These are phyloP conservation scores for Phytophthora pistaciae DNA, from an alignment of 352 stramenopile species.

Conservation along the genomic window DNA sequence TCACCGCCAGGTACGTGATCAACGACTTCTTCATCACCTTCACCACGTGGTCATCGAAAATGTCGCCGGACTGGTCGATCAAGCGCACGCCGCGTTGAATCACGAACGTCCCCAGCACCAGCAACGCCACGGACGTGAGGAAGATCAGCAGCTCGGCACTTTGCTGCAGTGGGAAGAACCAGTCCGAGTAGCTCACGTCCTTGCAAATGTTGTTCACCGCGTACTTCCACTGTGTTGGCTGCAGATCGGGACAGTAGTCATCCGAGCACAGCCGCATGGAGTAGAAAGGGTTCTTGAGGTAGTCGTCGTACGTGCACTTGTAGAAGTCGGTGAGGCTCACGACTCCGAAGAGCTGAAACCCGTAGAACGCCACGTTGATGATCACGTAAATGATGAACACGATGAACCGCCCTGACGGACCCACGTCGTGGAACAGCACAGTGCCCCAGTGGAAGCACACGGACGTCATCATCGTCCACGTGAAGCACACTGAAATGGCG, in stretches of 20 bases:
- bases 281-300: conserved; percentile 87
- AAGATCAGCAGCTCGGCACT: conserved; percentile 72
- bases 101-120: conserved; percentile 76
- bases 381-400: conserved; percentile 71
- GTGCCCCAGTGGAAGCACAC: conserved; percentile 89
- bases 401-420: conserved; percentile 57
- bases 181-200: conserved; percentile 68
- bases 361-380: conserved; percentile 75
- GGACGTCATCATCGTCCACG: conserved; percentile 89
- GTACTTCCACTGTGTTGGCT: conserved; percentile 86
- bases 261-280: conserved; percentile 67
- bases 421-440: conserved; percentile 75
- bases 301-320: conserved; percentile 90
- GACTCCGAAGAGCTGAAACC: conserved; percentile 69
- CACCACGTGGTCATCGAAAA: conserved; percentile 80
- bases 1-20: conserved; percentile 80
- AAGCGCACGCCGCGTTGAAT: conserved; percentile 73
- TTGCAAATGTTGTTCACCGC: conserved; percentile 71
- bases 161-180: conserved; percentile 67
- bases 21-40: conserved; percentile 84
- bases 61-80: conserved; percentile 77
- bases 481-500: conserved; percentile 74
- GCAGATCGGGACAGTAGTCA: conserved; percentile 84
- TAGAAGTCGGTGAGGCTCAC: conserved; percentile 82
- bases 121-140: conserved; percentile 59